A percentile compares a stretch with the other conserved stretches of the same genome.
phyloP scores from a whole-genome alignment of 2,329 filamentous ascomycete genomes.

The Parastagonospora avenae region DNA sequence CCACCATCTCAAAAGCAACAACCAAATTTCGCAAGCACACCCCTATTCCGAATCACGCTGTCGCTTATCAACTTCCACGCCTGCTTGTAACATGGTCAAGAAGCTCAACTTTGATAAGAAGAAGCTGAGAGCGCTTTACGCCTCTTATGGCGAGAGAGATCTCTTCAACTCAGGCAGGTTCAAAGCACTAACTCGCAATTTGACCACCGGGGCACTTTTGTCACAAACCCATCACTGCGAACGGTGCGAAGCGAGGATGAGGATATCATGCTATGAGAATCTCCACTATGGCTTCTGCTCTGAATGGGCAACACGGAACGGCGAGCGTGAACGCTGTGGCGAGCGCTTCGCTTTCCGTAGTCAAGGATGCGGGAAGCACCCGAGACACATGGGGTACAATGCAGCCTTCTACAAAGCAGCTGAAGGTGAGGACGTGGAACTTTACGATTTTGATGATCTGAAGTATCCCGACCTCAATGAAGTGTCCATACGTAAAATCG shows the following conservation, averaged over 20 bases:
- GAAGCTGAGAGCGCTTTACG: background rate
- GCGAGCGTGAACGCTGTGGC: constrained; percentile 1
- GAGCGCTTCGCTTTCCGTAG: background rate
- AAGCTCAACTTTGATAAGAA: background rate
- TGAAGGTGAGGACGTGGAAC: no score
- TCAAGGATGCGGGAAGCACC: no score
- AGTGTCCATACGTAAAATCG: no score
- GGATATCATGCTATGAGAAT: background rate
- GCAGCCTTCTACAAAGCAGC: no score
- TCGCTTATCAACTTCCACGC: background rate
- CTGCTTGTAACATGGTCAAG: background rate
- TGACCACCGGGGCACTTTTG: background rate
- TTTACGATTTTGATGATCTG: no score
- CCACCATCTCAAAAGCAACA: no score
- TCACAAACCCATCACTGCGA: background rate
- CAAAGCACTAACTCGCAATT: background rate
- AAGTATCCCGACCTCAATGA: no score
- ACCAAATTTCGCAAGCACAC: no score
- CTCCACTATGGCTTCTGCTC: background rate
- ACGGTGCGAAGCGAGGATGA: background rate
- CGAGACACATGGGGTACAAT: no score
- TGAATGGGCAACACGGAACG: background rate
- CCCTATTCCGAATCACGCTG: no score
- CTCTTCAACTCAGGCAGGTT: background rate
- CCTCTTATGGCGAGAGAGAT: background rate